These are phyloP conservation scores for Calonectria hongkongensis DNA, from an alignment of 2,329 filamentous ascomycete species.

Conservation along the genomic window DNA sequence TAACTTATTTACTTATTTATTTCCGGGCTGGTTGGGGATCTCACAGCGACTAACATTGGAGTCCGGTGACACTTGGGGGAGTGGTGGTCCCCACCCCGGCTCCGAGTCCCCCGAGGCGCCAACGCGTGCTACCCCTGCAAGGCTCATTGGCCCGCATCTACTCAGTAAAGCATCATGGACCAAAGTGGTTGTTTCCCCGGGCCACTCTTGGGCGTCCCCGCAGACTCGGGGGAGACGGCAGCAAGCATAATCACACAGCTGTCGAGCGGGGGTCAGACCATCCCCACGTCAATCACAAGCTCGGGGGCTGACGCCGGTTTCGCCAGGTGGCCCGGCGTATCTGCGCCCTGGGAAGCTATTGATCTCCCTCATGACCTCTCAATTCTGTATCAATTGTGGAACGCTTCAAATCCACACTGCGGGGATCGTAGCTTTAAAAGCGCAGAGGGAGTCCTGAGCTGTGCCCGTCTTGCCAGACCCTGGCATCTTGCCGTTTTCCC, in stretches of 20 bases:
- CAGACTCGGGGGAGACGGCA: conserved; percentile 36
- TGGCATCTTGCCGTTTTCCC: not conserved
- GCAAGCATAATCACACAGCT: not conserved
- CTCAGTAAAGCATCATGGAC: conserved; percentile 9
- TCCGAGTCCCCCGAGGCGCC: conserved; percentile 35
- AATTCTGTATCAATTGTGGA: conserved; percentile 34
- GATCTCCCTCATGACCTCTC: conserved; percentile 11
- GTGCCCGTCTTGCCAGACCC: not conserved
- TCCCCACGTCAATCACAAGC: conserved; percentile 35
- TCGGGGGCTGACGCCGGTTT: conserved; percentile 16
- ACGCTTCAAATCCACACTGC: conserved; percentile 22
- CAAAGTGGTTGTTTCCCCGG: conserved; percentile 28
- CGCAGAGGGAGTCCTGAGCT: not conserved
- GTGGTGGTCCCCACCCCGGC: conserved; percentile 27
- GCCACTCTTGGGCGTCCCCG: conserved; percentile 19
- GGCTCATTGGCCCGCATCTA: conserved; percentile 31
- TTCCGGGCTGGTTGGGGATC: too few relatives aligned
- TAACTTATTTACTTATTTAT: too few relatives aligned
- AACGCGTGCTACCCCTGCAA: not conserved
- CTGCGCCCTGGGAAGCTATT: not conserved
- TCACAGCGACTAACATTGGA: not conserved
- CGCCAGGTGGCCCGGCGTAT: conserved; percentile 19
- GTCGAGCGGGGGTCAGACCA: conserved; percentile 28
- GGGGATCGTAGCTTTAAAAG: conserved; percentile 32
- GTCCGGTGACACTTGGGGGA: conserved; percentile 4